Evolutionary conservation across 78 protist species (phyloP), one percentile per base, ranked within the genome.

Genomic region (slime mould (Dictyostelium discoideum)): DNA sequence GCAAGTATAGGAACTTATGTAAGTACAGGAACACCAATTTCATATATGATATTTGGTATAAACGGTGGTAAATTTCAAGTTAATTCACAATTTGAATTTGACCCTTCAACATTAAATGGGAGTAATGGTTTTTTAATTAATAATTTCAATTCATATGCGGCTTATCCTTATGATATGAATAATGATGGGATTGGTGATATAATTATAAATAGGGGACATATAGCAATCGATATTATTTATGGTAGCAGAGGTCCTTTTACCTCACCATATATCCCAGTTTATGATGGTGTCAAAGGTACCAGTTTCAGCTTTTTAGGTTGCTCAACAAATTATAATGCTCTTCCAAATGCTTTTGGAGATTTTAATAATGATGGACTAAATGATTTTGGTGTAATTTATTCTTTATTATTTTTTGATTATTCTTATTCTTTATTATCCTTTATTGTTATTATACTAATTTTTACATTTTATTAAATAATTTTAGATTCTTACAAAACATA

Each of bases 51-150:
- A 18, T 82, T 22, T 20, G 86, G 86, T 26, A 54, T 82, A 10
- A 32, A 57, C 60, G 86, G 86, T 32, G 85, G 69, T 24, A 82
- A 82, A 57, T 82, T 82, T 18, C 86, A 76, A 18, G 60, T 54
- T 29, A 26, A 13, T 80, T 18, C 29, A 3, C 13, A 14, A 22
- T 22, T 18, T 37, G 60, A 3, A 3, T 82, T 57, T 82, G 76
- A 82, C 3, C 8, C 20, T 4, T n/a, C 86, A 1, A 82, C 74
- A 5, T 60, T 82, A 3, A 57, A 82, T 32, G 86, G 86, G 1
- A 13, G 1, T 18, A 82, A 82, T 82, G 86, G 86, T 3, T 57
- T 82, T 32, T 2, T n/a, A 57, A 82, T 82, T 18, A 7, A n/a
- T 14, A 22, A n/a, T 7, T 16, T 57, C 1, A 13, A 16, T 16